phyloP scores from a whole-genome alignment of 176 grass and related monocot species.

The Musa beccarii region DNA sequence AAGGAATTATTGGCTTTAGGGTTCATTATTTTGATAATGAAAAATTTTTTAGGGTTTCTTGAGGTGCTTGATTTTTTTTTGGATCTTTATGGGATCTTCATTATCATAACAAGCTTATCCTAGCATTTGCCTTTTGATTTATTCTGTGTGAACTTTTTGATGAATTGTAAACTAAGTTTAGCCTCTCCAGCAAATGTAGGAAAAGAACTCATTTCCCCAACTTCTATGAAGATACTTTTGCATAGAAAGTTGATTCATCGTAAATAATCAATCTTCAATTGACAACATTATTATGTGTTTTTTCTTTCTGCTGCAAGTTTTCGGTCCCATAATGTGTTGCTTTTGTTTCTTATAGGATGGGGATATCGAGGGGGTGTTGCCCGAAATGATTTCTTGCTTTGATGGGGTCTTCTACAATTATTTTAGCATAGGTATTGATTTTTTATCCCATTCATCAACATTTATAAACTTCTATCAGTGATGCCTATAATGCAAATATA shows the following conservation, averaged over 20 bases:
- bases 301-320: neutral
- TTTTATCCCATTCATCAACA: neutral
- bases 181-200: too few species aligned
- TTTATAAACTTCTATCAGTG: neutral
- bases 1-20: too few species aligned
- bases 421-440: constrained; percentile 79
- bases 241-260: neutral
- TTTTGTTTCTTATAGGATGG: constrained; percentile 36
- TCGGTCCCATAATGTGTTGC: neutral
- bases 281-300: neutral
- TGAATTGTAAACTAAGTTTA: too few species aligned
- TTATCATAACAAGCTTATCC: too few species aligned
- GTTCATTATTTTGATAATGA: too few species aligned
- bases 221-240: neutral
- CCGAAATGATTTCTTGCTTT: constrained; percentile 84
- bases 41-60: too few species aligned
- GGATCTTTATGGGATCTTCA: too few species aligned
- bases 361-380: constrained; percentile 30
- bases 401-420: constrained; percentile 95
- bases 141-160: too few species aligned
- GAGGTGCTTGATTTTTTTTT: too few species aligned
- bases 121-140: too few species aligned
- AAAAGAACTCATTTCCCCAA: too few species aligned
- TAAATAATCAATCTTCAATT: neutral
- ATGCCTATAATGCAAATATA: constrained; percentile 9